Percentiles rank a stretch among this genome's conserved stretches.
Conservation (phyloP, 495 filamentous ascomycete genomes). For the Tuber melanosporum region DNA sequence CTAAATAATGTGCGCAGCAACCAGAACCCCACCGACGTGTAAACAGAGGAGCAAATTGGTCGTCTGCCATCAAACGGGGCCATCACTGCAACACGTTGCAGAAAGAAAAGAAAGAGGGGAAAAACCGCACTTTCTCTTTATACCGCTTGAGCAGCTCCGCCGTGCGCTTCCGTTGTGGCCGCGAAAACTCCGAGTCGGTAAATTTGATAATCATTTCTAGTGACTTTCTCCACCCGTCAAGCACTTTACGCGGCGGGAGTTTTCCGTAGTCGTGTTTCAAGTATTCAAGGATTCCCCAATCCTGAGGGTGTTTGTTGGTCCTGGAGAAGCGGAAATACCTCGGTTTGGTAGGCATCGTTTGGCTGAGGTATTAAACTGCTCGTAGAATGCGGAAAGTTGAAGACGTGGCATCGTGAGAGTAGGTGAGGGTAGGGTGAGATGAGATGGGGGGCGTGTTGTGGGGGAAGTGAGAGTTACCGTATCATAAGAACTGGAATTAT, state of each 20-base stretch:
- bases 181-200: conserved; percentile 10
- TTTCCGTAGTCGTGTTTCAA: conserved; percentile 17
- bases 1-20: conserved; percentile 1
- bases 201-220: conserved; percentile 16
- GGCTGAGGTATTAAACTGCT: background rate
- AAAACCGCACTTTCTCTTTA: conserved; percentile 15
- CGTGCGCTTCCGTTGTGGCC: conserved; percentile 10
- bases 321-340: conserved; percentile 15
- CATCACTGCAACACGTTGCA: conserved; percentile 4
- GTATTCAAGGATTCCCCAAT: conserved; percentile 26
- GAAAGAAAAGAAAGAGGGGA: too few relatives aligned
- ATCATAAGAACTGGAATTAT: too few relatives aligned
- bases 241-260: conserved; percentile 15
- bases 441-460: background rate
- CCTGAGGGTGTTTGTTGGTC: conserved; percentile 5
- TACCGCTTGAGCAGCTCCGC: conserved; percentile 23
- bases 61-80: conserved; percentile 22
- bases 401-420: background rate
- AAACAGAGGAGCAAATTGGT: conserved; percentile 27
- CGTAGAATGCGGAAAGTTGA: background rate
- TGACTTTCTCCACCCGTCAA: conserved; percentile 32
- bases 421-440: background rate
- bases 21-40: conserved; percentile 11
- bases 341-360: background rate
- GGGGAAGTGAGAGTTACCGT: background rate